Percentiles rank a stretch among this genome's conserved stretches.
These are phyloP conservation scores for Sugiyamaella japonica DNA, from an alignment of 1,139 yeast species.

Conservation along the genomic window DNA sequence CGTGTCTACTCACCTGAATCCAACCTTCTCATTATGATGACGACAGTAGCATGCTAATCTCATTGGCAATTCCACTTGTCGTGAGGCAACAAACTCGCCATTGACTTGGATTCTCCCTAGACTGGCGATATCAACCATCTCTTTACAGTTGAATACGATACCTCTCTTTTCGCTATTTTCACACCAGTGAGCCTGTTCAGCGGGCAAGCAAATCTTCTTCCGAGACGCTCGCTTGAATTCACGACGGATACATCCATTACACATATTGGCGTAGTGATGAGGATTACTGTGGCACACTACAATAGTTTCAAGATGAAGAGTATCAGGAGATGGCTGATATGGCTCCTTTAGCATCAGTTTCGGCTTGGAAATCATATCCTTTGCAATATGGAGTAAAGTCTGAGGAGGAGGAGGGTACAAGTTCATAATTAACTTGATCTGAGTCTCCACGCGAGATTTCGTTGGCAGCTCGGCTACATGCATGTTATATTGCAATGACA, in stretches of 20 bases:
- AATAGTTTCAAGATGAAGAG: conserved; percentile 37
- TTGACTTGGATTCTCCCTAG: conserved; percentile 28
- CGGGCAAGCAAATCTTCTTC: conserved; percentile 63
- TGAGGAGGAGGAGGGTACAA: conserved; percentile 75
- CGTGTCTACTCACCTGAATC: conserved; percentile 52
- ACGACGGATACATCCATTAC: conserved; percentile 80
- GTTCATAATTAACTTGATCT: conserved; percentile 67
- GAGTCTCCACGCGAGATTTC: conserved; percentile 88
- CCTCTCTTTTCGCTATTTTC: conserved; percentile 74
- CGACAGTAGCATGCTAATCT: conserved; percentile 93
- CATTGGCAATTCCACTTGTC: conserved; percentile 59
- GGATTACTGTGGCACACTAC: conserved; percentile 41
- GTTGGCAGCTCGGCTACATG: conserved; percentile 62
- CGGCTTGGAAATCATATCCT: conserved; percentile 80
- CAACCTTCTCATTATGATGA: conserved; percentile 80
- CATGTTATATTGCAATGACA: conserved; percentile 55
- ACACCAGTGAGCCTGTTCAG: conserved; percentile 72
- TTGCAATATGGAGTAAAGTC: conserved; percentile 68
- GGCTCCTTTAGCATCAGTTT: conserved; percentile 59
- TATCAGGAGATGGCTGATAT: conserved; percentile 35
- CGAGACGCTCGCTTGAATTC: conserved; percentile 84
- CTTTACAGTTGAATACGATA: conserved; percentile 83
- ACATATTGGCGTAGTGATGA: conserved; percentile 62
- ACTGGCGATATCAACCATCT: conserved; percentile 72
- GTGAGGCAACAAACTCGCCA: conserved; percentile 44